Base-by-base conservation (phyloP, 2,329 filamentous ascomycete species). In the Epichloe hybrida region DNA sequence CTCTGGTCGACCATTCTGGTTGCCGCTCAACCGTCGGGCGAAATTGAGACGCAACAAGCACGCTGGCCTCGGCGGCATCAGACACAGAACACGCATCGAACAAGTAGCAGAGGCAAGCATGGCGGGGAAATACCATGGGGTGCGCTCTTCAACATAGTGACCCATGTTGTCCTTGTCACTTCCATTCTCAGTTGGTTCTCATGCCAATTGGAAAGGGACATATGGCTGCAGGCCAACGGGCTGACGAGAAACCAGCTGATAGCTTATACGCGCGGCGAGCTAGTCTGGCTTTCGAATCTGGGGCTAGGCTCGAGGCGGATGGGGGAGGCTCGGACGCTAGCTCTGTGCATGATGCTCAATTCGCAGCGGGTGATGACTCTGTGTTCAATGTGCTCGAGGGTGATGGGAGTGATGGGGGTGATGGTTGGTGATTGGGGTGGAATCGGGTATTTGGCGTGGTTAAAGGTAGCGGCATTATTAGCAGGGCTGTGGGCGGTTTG, bases 161-260 rank as follows among this genome's bases (percentile, higher is more conserved):
- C 48, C 8, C 52, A 58, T 4, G 1, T 50, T 4, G 6, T 52
- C 12, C 13, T 62, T 1, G 7, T 57, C 4, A 3, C 58, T 4
- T 53, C 51, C 17, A 8, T 58, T n/a, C 53, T 57, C 15, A 45
- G 45, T 3, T 61, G 55, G 43, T n/a, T 59, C 7, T 56, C 58
- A 5, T 43, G 52, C 11, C 49, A 47, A 1, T 39, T 45, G 6
- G 62, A 67, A 50, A 55, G 58, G 47, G 6, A 55, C 3, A 54
- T 64, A 11, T 69, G 65, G 66, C 21, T 59, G 11, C 46, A 53
- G 37, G 64, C 59, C 5, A 68, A 69, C 46, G 56, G 57, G 13
- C 35, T 59, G 37, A 64, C 65, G n/a, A 55, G 59, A 50, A 50
- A 45, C n/a, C 59, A 65, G 35, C 55, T 66, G 54, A 47, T 66